Conservation (phyloP, 2,329 filamentous ascomycete species). For the Fusarium continuum region DNA sequence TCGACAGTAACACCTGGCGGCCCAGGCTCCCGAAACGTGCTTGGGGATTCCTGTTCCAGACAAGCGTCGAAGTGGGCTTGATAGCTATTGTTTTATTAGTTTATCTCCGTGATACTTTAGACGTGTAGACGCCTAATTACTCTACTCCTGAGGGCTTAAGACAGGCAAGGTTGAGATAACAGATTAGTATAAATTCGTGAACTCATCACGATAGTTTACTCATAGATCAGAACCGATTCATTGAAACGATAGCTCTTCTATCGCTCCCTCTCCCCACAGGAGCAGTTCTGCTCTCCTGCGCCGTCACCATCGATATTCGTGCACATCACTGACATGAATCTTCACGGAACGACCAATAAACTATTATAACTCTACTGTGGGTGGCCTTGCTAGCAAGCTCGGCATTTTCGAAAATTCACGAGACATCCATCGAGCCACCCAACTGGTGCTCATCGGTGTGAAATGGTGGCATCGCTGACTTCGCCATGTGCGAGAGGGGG, state of each 20-base stretch:
- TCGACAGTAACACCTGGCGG: neutral
- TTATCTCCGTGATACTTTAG: neutral
- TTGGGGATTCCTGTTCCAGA: conserved; percentile 20
- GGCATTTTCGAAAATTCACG: conserved; percentile 26
- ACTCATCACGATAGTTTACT: no score
- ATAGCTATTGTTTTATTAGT: conserved; percentile 3
- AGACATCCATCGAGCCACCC: conserved; percentile 1
- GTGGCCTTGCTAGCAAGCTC: neutral
- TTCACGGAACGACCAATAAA: conserved; percentile 7
- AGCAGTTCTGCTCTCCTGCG: neutral
- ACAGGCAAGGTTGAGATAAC: neutral
- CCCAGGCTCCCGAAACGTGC: neutral
- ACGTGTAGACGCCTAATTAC: no score
- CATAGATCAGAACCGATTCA: no score
- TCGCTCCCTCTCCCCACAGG: neutral
- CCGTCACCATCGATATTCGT: conserved; percentile 9
- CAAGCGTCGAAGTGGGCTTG: neutral
- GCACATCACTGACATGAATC: neutral
- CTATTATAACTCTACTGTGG: conserved; percentile 13
- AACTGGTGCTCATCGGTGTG: conserved; percentile 16
- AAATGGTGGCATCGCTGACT: conserved; percentile 10
- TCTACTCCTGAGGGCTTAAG: neutral
- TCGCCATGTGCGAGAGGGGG: conserved; percentile 21
- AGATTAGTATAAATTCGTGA: neutral
- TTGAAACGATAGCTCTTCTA: neutral